Conservation (phyloP, 768 basidiomycete species). For the Boletus subparvulus region DNA sequence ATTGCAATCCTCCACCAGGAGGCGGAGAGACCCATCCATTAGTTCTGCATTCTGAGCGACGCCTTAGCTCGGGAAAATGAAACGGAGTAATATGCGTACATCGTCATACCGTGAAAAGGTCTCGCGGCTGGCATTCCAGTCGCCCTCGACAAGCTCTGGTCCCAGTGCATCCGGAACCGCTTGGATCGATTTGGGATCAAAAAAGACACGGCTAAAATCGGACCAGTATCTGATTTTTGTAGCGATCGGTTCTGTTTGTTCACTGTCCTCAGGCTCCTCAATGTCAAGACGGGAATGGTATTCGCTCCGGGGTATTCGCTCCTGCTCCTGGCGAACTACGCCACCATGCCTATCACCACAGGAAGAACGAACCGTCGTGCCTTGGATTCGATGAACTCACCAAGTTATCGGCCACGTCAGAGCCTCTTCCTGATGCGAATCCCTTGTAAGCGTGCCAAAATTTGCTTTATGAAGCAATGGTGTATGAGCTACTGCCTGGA, state of each 20-base stretch:
- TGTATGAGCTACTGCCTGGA: conserved; percentile 5
- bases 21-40: conserved; percentile 67
- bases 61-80: neutral
- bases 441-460: conserved; percentile 57
- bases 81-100: conserved; percentile 37
- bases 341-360: conserved; percentile 45
- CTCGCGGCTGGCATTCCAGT: conserved; percentile 57
- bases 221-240: conserved; percentile 48
- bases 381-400: conserved; percentile 8
- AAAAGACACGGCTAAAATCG: conserved; percentile 53
- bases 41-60: conserved; percentile 52
- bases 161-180: conserved; percentile 49
- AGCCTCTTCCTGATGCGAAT: conserved; percentile 36
- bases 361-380: neutral
- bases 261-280: conserved; percentile 9
- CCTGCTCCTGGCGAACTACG: conserved; percentile 51
- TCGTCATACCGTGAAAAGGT: conserved; percentile 54
- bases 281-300: conserved; percentile 51
- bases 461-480: conserved; percentile 44
- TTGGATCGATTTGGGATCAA: conserved; percentile 65
- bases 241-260: conserved; percentile 8
- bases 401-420: conserved; percentile 17
- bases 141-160: conserved; percentile 47
- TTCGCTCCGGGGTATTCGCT: conserved; percentile 49
- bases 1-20: conserved; percentile 74